Conservation (phyloP, 768 basidiomycete species). For the Tulasnella sp. region DNA sequence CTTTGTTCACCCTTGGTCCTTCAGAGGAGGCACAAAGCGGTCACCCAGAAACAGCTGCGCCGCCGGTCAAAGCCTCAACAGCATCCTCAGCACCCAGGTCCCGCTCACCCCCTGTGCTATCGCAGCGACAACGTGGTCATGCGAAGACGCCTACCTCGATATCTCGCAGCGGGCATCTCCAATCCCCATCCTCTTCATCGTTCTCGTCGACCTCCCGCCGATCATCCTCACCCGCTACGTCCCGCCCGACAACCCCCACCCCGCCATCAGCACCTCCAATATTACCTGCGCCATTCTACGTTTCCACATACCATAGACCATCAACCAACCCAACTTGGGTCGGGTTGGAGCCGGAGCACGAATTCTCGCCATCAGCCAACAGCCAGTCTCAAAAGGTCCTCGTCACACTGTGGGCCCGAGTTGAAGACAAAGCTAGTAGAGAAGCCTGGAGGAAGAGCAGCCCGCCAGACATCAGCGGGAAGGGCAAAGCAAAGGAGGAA, state of each 20-base stretch:
- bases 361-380: slow-evolving; percentile 55
- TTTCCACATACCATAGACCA: slow-evolving; percentile 73
- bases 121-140: background rate
- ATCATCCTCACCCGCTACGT: background rate
- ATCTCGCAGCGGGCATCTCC: background rate
- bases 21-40: background rate
- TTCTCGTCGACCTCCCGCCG: background rate
- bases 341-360: slow-evolving; percentile 51
- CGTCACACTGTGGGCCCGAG: slow-evolving; percentile 58
- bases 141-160: background rate
- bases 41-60: background rate
- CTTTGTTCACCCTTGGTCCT: slow-evolving; percentile 23
- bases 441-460: slow-evolving; percentile 15
- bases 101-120: background rate
- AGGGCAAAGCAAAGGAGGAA: slow-evolving; percentile 48
- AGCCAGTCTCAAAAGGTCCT: slow-evolving; percentile 50
- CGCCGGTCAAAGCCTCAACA: background rate
- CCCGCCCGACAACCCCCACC: background rate
- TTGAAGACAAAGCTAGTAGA: slow-evolving; percentile 37
- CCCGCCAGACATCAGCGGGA: slow-evolving; percentile 23
- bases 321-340: slow-evolving; percentile 79
- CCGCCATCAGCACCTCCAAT: slow-evolving; percentile 7
- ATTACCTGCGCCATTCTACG: slow-evolving; percentile 52
- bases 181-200: background rate
- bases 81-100: background rate